Base-by-base conservation (phyloP, 805 yeast species). In the Metschnikowia baotianmanensis region DNA sequence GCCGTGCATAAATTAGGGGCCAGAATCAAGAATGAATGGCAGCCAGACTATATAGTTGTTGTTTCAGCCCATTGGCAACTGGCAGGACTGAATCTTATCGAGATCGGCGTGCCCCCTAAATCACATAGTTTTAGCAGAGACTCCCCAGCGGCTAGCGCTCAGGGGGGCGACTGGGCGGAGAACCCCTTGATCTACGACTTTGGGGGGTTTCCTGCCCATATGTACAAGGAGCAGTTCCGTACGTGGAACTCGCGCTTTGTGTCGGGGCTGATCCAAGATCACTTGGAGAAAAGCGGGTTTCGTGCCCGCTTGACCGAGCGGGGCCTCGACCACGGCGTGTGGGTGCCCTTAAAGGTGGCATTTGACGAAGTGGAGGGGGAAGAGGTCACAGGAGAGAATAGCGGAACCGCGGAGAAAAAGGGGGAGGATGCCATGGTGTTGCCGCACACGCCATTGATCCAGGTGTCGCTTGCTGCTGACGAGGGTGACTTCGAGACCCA, bases 31-130 rank as follows among this genome's bases (percentile, higher is more conserved):
- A 56, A 63, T 1, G 52, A 55, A 13, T 56, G 78, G 48, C 77
- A 80, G 43, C 93, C 93, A 4, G 80, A 80, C 46, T 84, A 75
- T 40, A 66, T 86, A 12, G 58, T 86, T 21, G 76, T 78, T 31
- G 76, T 86, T 3, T 80, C 88, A 22, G 95, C 90, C 0, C 95
- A 86, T 59, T 86, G 90, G 89, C 84, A 83, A 58, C 67, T 82
- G 1, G 36, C 50, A 1, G 59, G 56, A 0, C 46, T 61, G 2
- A 64, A 71, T 33, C 52, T 59, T 30, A 61, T 81, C 15, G 82
- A 80, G 51, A 65, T 82, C 22, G 69, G 74, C 0, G 62, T 72
- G 12, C 80, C 82, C 3, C 56, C 34, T 34, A 7, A 49, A 17
- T n/a, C 8, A 13, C 19, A 20, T 13, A 12, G 8, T 19, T 20